These are phyloP conservation scores for Diaporthe citrichinensis DNA, from an alignment of 2,329 filamentous ascomycete species.

Conservation along the genomic window DNA sequence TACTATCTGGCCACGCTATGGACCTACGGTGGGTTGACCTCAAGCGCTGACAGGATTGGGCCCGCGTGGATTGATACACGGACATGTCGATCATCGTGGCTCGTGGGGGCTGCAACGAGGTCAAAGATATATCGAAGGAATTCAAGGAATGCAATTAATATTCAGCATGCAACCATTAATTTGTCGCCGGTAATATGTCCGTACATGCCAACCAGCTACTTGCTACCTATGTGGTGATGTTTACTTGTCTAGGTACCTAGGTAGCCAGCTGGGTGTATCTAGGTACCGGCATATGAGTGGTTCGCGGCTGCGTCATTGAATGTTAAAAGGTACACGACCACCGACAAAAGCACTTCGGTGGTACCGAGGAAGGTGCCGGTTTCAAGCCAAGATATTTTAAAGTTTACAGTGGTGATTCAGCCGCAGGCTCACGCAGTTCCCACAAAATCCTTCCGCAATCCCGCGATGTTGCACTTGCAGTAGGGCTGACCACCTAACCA, in stretches of 20 bases:
- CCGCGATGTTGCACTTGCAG: neutral
- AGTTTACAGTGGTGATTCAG: neutral
- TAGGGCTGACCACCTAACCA: neutral
- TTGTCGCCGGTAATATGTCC: too few relatives aligned
- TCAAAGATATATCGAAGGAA: too few relatives aligned
- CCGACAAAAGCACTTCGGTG: neutral
- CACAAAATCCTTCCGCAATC: neutral
- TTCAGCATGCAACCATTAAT: too few relatives aligned
- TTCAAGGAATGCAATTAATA: too few relatives aligned
- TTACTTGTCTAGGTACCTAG: too few relatives aligned
- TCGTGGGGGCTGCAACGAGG: too few relatives aligned
- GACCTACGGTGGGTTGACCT: neutral
- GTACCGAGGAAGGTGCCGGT: neutral
- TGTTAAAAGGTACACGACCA: neutral
- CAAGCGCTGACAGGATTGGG: too few relatives aligned
- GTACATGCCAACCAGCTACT: too few relatives aligned
- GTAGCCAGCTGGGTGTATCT: too few relatives aligned
- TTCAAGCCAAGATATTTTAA: neutral
- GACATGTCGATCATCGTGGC: too few relatives aligned
- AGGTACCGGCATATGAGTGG: neutral
- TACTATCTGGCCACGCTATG: neutral
- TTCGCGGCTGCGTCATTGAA: neutral
- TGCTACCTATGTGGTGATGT: too few relatives aligned
- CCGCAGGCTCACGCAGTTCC: neutral
- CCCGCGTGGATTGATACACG: too few relatives aligned